Base-by-base conservation (phyloP, 495 filamentous ascomycete species). In the Penicillium lividum region DNA sequence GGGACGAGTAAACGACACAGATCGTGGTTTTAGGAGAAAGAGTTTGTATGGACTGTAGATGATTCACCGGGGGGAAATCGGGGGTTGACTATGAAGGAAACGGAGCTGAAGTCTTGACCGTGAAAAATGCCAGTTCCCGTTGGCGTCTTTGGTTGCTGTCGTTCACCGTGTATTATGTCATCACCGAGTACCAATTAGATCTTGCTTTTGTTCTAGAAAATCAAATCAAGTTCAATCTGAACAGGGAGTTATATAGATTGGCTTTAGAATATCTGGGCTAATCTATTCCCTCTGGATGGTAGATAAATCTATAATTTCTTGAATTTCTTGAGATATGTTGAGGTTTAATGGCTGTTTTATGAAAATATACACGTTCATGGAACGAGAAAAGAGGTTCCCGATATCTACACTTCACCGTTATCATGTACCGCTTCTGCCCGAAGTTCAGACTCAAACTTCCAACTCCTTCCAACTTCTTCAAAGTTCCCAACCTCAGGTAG, bases 41-140 rank as follows among this genome's bases (percentile, higher is more conserved):
- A 59, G 66, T 61, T 60, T 67, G 57, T 57, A 63, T 66, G 38
- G 38, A 49, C 25, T 27, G 7, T 25, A 31, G 40, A 49, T 56
- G 61, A 56, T 65, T 64, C 60, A 61, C 63, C 46, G 66, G 51
- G 56, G 52, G 51, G 56, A 48, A 58, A 57, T 63, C 52, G 64
- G 65, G 51, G 42, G 48, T 55, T 54, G 56, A 36, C 49, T 56
- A 40, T 57, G 60, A 54, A 53, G 47, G 57, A 61, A 65, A 59
- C 62, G 57, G 57, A 69, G 60, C 62, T 69, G 64, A 64, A 64
- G 65, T 52, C 62, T 62, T 61, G 63, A 56, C 44, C 53, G 67
- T 67, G 67, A 68, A 70, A 70, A 70, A 68, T 69, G 64, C 67
- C 60, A 71, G 72, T 75, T 59, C 40, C 40, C 61, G 38, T 58